Evolutionary conservation across 1,284 basidiomycete species (phyloP), one percentile per base, ranked within the genome.

Genomic region (Malassezia japonica): DNA sequence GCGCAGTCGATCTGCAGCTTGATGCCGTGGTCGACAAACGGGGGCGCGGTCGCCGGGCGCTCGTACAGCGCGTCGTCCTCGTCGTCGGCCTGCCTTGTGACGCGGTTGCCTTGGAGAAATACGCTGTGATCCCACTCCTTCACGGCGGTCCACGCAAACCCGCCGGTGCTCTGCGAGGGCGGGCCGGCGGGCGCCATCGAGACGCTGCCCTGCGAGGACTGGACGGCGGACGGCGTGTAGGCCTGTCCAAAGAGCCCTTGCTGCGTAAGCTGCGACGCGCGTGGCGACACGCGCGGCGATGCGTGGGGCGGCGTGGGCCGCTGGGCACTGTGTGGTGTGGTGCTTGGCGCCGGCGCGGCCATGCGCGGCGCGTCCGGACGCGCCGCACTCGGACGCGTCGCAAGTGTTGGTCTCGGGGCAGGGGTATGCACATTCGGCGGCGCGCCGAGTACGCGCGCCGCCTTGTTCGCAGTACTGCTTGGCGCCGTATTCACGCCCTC

Each of bases 1-100:
- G 86, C 78, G 21, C 80, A 76, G 64, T 94, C 87, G 7, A 84
- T 79, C 42, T 77, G 48, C 33, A 58, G 55, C 29, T 64, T 62
- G 55, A 63, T 68, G 18, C 41, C 36, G 9, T 6, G 25, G 41
- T 55, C 31, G 47, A 46, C 18, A 15, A 13, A 31, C 21, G 36
- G 24, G 24, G 43, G 18, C 21, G 38, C 9, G 9, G 10, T 16
- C 27, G 21, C 27, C 27, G n/a, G 25, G 13, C 16, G 24, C 39
- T 34, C 27, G n/a, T 33, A 16, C 7, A 15, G 32, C 16, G 6
- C 23, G 15, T 36, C 44, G 24, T 25, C 41, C 18, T 23, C 31
- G 25, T 49, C 48, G 15, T 27, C 27, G 20, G 40, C 2, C 13
- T 12, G 18, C 25, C 27, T 31, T 12, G 12, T n/a, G 13, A 47